Conservation (phyloP, 2,329 filamentous ascomycete species). For the Fusarium cyanostomum region DNA sequence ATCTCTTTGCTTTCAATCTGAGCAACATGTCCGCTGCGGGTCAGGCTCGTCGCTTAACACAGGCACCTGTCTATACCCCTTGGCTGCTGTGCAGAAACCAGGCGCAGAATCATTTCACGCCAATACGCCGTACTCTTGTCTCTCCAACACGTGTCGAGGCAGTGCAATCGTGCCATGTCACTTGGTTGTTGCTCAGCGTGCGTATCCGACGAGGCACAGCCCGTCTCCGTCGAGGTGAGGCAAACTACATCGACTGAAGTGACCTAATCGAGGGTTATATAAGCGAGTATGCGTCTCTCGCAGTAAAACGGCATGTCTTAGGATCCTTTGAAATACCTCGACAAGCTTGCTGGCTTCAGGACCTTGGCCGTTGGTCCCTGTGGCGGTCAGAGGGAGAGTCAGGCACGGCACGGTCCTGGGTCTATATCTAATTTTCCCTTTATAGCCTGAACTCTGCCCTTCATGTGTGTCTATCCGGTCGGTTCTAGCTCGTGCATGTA, state of each 20-base stretch:
- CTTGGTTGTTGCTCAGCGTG: constrained; percentile 29
- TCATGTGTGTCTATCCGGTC: not conserved
- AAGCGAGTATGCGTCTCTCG: constrained; percentile 38
- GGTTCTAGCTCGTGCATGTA: no score
- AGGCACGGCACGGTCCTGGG: not conserved
- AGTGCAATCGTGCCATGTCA: constrained; percentile 20
- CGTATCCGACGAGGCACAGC: constrained; percentile 29
- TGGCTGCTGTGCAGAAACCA: not conserved
- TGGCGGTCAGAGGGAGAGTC: constrained; percentile 3
- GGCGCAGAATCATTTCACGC: constrained; percentile 7
- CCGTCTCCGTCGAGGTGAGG: constrained; percentile 18
- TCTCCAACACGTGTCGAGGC: constrained; percentile 33
- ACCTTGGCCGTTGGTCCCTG: not conserved
- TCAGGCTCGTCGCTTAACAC: constrained; percentile 7
- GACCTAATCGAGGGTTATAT: constrained; percentile 25
- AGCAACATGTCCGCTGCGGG: not conserved
- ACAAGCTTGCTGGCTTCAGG: not conserved
- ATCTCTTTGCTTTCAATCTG: not conserved
- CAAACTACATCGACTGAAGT: constrained; percentile 15
- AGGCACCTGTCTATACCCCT: not conserved
- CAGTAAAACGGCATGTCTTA: constrained; percentile 27
- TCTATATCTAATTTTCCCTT: no score
- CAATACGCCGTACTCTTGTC: constrained; percentile 24
- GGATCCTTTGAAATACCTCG: constrained; percentile 4
- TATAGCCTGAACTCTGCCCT: not conserved